phyloP scores from a whole-genome alignment of 768 basidiomycete genomes.

The Panellus pusillus region DNA sequence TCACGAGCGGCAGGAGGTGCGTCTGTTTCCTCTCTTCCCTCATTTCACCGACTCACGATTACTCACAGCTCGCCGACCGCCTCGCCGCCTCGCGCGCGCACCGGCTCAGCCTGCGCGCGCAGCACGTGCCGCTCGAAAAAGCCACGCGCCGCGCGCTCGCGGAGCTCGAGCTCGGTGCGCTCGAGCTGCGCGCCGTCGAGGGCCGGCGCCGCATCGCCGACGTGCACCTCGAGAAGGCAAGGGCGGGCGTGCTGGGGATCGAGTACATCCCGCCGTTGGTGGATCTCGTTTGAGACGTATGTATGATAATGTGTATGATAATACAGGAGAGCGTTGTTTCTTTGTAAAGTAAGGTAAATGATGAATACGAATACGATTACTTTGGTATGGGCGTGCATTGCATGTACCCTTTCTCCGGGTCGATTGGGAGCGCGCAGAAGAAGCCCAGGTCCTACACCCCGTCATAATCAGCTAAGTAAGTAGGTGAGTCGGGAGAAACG shows the following conservation, averaged over 20 bases:
- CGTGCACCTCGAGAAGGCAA: conserved; percentile 60
- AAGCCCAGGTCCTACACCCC: conserved; percentile 56
- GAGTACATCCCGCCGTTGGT: conserved; percentile 31
- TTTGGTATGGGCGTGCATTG: conserved; percentile 67
- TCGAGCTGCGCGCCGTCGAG: conserved; percentile 63
- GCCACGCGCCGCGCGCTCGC: conserved; percentile 51
- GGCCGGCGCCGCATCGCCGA: conserved; percentile 58
- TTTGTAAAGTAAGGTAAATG: too few species aligned
- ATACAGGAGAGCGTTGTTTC: too few species aligned
- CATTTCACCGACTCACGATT: conserved; percentile 13
- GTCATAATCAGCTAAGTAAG: too few species aligned
- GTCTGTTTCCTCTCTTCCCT: neutral
- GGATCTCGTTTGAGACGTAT: neutral
- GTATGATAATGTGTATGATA: neutral
- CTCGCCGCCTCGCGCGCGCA: conserved; percentile 34
- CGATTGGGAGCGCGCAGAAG: conserved; percentile 67
- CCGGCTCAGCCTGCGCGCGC: conserved; percentile 38
- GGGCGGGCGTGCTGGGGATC: conserved; percentile 60
- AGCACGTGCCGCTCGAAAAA: conserved; percentile 40
- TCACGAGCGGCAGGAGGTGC: conserved; percentile 10
- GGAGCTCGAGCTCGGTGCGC: conserved; percentile 58
- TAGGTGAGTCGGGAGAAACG: too few species aligned
- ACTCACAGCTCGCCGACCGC: neutral
- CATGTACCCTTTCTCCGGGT: conserved; percentile 65
- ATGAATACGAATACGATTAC: too few species aligned